A percentile compares a stretch with the other conserved stretches of the same genome.
phyloP scores from a whole-genome alignment of 2,329 filamentous ascomycete genomes.

The Colletotrichum sojae region DNA sequence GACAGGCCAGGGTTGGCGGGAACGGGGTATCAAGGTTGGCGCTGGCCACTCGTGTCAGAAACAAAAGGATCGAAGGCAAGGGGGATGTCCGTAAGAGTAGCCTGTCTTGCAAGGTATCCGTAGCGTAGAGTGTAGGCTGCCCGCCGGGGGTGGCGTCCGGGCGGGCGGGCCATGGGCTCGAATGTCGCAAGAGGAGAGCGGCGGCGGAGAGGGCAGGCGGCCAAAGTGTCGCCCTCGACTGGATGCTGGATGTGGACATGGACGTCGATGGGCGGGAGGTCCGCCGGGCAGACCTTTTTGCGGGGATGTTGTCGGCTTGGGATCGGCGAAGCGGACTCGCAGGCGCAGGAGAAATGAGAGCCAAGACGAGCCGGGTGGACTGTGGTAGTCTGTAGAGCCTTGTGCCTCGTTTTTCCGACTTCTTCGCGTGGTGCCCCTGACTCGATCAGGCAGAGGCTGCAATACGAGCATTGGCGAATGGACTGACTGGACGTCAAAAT shows the following conservation, averaged over 20 bases:
- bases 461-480: slow-evolving; percentile 37
- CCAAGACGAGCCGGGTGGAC: neutral
- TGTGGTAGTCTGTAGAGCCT: neutral
- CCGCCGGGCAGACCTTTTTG: slow-evolving; percentile 15
- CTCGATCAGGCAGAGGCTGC: neutral
- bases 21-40: neutral
- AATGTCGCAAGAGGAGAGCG: slow-evolving; percentile 17
- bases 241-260: no score
- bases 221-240: slow-evolving; percentile 18
- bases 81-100: slow-evolving; percentile 15
- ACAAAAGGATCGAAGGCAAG: slow-evolving; percentile 31
- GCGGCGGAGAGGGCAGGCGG: neutral
- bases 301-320: slow-evolving; percentile 17
- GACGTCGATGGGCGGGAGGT: slow-evolving; percentile 11
- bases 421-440: slow-evolving; percentile 23
- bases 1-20: neutral
- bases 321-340: slow-evolving; percentile 25
- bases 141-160: slow-evolving; percentile 4
- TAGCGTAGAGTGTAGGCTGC: slow-evolving; percentile 1
- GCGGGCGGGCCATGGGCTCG: slow-evolving; percentile 11
- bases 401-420: neutral
- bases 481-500: slow-evolving; percentile 33
- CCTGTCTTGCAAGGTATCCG: slow-evolving; percentile 18
- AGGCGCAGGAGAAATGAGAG: slow-evolving; percentile 31
- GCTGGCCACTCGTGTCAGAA: slow-evolving; percentile 2